Evolutionary conservation across 1,284 basidiomycete genomes (phyloP), one percentile per base, ranked within the genome.

Genomic region (Rhizopogon hawkerae): DNA sequence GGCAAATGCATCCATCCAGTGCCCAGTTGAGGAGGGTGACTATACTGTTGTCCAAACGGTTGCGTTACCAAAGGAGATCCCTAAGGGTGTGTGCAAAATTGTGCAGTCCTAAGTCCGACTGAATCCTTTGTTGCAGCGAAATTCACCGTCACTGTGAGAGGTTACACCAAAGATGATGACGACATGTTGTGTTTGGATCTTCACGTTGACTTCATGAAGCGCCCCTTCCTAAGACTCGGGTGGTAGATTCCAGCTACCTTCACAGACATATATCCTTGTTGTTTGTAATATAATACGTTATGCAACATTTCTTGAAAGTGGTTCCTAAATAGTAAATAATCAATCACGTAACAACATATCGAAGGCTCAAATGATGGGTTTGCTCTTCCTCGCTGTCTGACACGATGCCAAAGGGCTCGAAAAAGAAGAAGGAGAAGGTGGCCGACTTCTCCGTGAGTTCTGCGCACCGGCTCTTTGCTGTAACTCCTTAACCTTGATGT

Each of bases 21-120:
- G 91, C 61, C 91, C 91, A 2, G 83, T 96, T 23, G 56, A 85
- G 50, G 65, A 75, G 41, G 92, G 89, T 3, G 52, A 71, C 0
- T 85, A 96, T 66, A 69, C 62, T 8, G 81, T 96, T 41, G 69
- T 70, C 8, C 91, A 96, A 60, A 89, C 82, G 0, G 91, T 95
- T 46, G 73, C 77, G 7, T 72, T 96, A 10, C 93, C 93, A 9
- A 86, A 77, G 58, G 91, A 96, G 70, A 93, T 97, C 49, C 93
- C 93, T 2, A 76, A 72, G 66, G 91, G 92, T 90, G 53, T 50
- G 79, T 63, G 11, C 37, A 13, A 43, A 46, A 7, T 51, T 48
- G 26, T 36, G 26, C 43, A 14, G 5, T 21, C 24, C 4, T 21
- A 16, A 29, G 23, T 43, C 21, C 24, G 33, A 24, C 49, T 56